Percentiles rank a stretch among this genome's conserved stretches.
Evolutionary conservation across 1,284 basidiomycete genomes (phyloP).

Genomic region (Apiotrichum brassicae): DNA sequence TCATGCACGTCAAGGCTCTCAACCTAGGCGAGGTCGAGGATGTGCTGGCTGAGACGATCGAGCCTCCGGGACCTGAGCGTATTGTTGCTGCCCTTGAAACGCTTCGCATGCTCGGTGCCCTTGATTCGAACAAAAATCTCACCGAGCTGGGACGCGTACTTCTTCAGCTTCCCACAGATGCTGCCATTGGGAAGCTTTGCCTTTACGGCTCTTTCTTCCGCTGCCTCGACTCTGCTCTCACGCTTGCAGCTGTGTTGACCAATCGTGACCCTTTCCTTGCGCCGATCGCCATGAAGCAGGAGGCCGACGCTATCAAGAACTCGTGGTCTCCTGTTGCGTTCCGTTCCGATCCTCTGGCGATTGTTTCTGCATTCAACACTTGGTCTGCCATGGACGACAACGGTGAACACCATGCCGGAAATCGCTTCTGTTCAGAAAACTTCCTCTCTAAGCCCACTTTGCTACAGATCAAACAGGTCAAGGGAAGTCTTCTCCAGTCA

Average conservation of each 20-base stretch:
- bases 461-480: conserved; percentile 76
- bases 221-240: conserved; percentile 82
- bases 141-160: conserved; percentile 84
- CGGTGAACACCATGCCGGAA: conserved; percentile 60
- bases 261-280: conserved; percentile 87
- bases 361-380: conserved; percentile 70
- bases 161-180: conserved; percentile 83
- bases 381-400: conserved; percentile 69
- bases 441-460: conserved; percentile 82
- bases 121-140: conserved; percentile 67
- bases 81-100: conserved; percentile 75
- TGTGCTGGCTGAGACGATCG: conserved; percentile 77
- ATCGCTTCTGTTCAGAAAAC: conserved; percentile 76
- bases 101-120: conserved; percentile 79
- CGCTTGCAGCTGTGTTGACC: conserved; percentile 81
- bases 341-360: conserved; percentile 77
- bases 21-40: conserved; percentile 86
- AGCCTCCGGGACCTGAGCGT: conserved; percentile 75
- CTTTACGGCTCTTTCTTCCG: conserved; percentile 90
- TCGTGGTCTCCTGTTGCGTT: conserved; percentile 68
- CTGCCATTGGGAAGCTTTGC: conserved; percentile 81
- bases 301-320: conserved; percentile 63
- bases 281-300: conserved; percentile 53
- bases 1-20: conserved; percentile 96
- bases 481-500: conserved; percentile 69